Conservation (phyloP, 192 early-diverging fungal species). For the Coemansia sp. region DNA sequence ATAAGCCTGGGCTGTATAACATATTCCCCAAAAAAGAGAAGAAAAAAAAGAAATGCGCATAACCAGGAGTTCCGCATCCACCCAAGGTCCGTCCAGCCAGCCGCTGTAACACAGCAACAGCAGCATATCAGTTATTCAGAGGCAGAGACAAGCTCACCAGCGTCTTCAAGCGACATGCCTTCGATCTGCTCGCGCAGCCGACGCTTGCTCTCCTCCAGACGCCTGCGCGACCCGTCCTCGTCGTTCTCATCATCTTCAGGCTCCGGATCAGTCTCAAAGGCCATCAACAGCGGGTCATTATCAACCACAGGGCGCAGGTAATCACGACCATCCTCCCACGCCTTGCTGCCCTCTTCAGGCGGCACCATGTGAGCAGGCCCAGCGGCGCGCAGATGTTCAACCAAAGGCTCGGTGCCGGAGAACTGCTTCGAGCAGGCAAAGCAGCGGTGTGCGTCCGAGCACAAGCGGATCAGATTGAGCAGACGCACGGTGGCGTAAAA, state of each 20-base stretch:
- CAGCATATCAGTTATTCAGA: too few species aligned
- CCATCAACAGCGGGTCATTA: conserved; percentile 82
- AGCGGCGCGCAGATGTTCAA: conserved; percentile 61
- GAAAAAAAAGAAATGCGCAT: too few species aligned
- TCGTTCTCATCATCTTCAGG: conserved; percentile 30
- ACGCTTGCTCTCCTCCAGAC: conserved; percentile 38
- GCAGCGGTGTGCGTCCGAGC: conserved; percentile 61
- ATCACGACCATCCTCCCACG: conserved; percentile 71
- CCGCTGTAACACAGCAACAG: too few species aligned
- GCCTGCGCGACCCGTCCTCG: conserved; percentile 28
- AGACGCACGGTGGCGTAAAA: conserved; percentile 82
- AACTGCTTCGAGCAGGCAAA: conserved; percentile 65
- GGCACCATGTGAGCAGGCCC: conserved; percentile 57
- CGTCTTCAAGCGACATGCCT: conserved; percentile 12
- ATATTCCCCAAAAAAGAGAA: too few species aligned
- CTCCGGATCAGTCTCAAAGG: conserved; percentile 60
- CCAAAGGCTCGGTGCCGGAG: conserved; percentile 48
- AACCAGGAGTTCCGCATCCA: too few species aligned
- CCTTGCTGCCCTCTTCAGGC: conserved; percentile 42
- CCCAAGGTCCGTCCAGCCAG: too few species aligned
- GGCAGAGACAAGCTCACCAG: background rate
- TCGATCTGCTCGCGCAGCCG: conserved; percentile 31
- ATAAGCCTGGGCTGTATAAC: too few species aligned
- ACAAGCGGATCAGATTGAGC: conserved; percentile 83
- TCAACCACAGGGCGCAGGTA: conserved; percentile 79